These are phyloP conservation scores for Schizothecium vesticola DNA, from an alignment of 495 filamentous ascomycete species.

Conservation along the genomic window DNA sequence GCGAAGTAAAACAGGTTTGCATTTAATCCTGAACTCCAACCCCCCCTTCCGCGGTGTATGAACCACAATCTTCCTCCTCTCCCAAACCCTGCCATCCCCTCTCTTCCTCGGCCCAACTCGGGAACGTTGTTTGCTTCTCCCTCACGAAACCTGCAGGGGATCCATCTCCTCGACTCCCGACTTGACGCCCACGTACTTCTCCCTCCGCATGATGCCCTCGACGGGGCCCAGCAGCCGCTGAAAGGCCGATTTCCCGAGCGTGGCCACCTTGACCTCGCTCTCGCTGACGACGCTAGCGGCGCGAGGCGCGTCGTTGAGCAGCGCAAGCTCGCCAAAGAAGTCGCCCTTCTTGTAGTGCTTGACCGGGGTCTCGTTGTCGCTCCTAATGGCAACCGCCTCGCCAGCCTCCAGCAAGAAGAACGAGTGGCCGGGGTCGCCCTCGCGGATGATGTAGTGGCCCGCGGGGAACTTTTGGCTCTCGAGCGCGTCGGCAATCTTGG, in stretches of 20 bases:
- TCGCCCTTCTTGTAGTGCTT: slow-evolving; percentile 84
- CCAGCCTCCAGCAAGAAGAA: slow-evolving; percentile 91
- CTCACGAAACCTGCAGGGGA: slow-evolving; percentile 37
- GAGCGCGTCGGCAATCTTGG: slow-evolving; percentile 94
- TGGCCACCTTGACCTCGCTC: slow-evolving; percentile 90
- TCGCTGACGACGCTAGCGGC: slow-evolving; percentile 82
- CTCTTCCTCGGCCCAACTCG: neutral
- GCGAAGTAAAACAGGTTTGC: slow-evolving; percentile 8
- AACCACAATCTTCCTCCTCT: neutral
- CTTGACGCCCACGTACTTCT: slow-evolving; percentile 48
- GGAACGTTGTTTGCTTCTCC: neutral
- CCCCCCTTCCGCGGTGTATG: neutral
- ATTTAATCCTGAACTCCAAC: slow-evolving; percentile 22
- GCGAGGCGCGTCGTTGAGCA: slow-evolving; percentile 88
- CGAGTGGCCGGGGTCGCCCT: slow-evolving; percentile 86
- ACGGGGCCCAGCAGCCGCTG: slow-evolving; percentile 89
- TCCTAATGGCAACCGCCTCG: slow-evolving; percentile 80
- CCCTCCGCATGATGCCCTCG: slow-evolving; percentile 88
- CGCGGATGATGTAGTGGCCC: slow-evolving; percentile 77
- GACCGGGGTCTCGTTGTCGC: slow-evolving; percentile 56
- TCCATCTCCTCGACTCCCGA: slow-evolving; percentile 50
- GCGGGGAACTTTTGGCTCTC: slow-evolving; percentile 81
- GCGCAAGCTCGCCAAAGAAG: slow-evolving; percentile 92
- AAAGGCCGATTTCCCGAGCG: slow-evolving; percentile 87
- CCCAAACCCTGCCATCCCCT: neutral